These are phyloP conservation scores for Neurospora sp. DNA, from an alignment of 495 filamentous ascomycete species.

Conservation along the genomic window DNA sequence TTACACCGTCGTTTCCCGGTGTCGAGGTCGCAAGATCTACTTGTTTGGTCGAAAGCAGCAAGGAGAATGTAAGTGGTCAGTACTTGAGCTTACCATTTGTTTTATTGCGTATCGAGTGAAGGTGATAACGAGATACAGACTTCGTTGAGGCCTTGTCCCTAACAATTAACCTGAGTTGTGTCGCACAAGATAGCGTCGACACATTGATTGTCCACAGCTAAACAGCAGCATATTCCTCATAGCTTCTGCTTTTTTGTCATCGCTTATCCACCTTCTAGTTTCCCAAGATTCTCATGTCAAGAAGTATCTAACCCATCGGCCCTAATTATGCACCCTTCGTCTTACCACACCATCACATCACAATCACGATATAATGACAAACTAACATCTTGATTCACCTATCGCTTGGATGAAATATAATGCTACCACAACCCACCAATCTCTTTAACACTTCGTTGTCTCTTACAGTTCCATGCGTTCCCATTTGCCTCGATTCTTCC, in stretches of 20 bases:
- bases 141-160: neutral
- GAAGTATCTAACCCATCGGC: neutral
- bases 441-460: neutral
- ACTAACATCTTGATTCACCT: neutral
- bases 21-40: neutral
- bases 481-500: neutral
- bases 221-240: neutral
- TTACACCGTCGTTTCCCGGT: neutral
- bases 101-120: neutral
- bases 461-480: neutral
- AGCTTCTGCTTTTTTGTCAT: neutral
- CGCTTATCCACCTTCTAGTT: neutral
- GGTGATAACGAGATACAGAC: neutral
- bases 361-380: neutral
- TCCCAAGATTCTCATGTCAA: neutral
- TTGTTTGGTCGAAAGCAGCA: neutral
- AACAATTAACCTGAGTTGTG: neutral
- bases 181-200: neutral
- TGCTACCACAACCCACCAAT: neutral
- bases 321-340: neutral
- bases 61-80: neutral
- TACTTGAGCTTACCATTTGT: neutral
- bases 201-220: neutral
- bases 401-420: neutral
- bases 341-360: neutral